A percentile compares a stretch with the other conserved stretches of the same genome.
Conservation (phyloP, 306 rosid genomes). For the Oemleria cerasiformis region DNA sequence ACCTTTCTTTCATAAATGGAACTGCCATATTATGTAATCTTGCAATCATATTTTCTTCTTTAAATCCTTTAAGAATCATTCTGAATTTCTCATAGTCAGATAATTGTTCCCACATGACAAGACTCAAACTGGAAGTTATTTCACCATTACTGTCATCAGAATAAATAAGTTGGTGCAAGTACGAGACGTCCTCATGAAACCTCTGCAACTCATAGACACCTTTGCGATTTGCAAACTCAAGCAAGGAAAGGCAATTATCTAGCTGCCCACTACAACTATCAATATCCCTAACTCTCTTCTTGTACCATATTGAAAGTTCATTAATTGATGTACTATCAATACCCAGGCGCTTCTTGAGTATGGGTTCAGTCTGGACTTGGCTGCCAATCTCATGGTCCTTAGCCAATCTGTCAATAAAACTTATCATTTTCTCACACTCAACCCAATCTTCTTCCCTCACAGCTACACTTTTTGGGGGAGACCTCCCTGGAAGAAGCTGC, state of each 20-base stretch:
- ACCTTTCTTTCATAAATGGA: slow-evolving; percentile 73
- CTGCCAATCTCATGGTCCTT: slow-evolving; percentile 43
- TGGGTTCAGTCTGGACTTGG: slow-evolving; percentile 78
- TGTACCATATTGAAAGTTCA: slow-evolving; percentile 77
- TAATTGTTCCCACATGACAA: slow-evolving; percentile 68
- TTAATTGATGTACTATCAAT: slow-evolving; percentile 61
- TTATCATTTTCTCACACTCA: slow-evolving; percentile 81
- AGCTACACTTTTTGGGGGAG: slow-evolving; percentile 67
- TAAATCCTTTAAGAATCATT: slow-evolving; percentile 84
- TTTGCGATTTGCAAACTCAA: slow-evolving; percentile 71
- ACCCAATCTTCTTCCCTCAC: slow-evolving; percentile 98
- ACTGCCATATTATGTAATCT: slow-evolving; percentile 68
- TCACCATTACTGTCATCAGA: slow-evolving; percentile 56
- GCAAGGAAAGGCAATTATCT: slow-evolving; percentile 75
- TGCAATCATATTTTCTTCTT: slow-evolving; percentile 57
- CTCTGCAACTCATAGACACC: slow-evolving; percentile 72
- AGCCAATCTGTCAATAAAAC: slow-evolving; percentile 45
- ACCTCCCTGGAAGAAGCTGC: slow-evolving; percentile 94
- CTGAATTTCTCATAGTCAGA: slow-evolving; percentile 76
- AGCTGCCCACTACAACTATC: slow-evolving; percentile 86
- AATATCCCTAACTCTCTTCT: slow-evolving; percentile 73
- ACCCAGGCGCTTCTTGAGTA: slow-evolving; percentile 64
- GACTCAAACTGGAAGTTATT: slow-evolving; percentile 44
- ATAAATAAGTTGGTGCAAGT: slow-evolving; percentile 75
- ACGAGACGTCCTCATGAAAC: slow-evolving; percentile 64